A percentile compares a stretch with the other conserved stretches of the same genome.
phyloP scores from a whole-genome alignment of 192 early-diverging fungal genomes.

The Spinellus fusiger region DNA sequence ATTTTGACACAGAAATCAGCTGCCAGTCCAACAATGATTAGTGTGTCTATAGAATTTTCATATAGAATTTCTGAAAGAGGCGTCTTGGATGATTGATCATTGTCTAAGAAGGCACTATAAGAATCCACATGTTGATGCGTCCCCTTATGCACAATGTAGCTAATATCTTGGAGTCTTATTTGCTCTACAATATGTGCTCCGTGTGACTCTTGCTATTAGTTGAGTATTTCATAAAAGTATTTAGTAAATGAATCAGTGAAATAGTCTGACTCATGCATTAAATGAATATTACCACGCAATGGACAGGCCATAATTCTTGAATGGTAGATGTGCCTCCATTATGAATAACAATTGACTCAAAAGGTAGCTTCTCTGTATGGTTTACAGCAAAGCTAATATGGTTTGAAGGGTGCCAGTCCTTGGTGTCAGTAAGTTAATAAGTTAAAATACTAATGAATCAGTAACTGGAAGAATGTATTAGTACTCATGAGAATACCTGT shows the following conservation, averaged over 20 bases:
- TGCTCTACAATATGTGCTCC: slow-evolving; percentile 8
- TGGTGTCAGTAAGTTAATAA: neutral
- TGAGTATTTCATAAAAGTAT: neutral
- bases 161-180: neutral
- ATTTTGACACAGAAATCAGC: slow-evolving; percentile 27
- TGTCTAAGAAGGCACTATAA: slow-evolving; percentile 29
- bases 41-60: slow-evolving; percentile 9
- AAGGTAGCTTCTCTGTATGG: slow-evolving; percentile 5
- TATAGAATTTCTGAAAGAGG: slow-evolving; percentile 18
- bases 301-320: slow-evolving; percentile 24
- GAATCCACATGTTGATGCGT: slow-evolving; percentile 24
- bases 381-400: slow-evolving; percentile 29
- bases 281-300: slow-evolving; percentile 25
- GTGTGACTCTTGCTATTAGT: slow-evolving; percentile 9
- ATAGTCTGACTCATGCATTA: neutral
- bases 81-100: slow-evolving; percentile 16
- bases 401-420: slow-evolving; percentile 28
- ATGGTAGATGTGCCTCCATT: slow-evolving; percentile 3
- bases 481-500: slow-evolving; percentile 1
- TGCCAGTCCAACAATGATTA: slow-evolving; percentile 17
- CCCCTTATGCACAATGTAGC: slow-evolving; percentile 15
- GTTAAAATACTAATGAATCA: neutral
- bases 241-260: neutral
- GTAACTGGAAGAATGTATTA: neutral
- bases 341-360: slow-evolving; percentile 12